Evolutionary conservation across 768 basidiomycete genomes (phyloP).

Genomic region (Russula compacta): DNA sequence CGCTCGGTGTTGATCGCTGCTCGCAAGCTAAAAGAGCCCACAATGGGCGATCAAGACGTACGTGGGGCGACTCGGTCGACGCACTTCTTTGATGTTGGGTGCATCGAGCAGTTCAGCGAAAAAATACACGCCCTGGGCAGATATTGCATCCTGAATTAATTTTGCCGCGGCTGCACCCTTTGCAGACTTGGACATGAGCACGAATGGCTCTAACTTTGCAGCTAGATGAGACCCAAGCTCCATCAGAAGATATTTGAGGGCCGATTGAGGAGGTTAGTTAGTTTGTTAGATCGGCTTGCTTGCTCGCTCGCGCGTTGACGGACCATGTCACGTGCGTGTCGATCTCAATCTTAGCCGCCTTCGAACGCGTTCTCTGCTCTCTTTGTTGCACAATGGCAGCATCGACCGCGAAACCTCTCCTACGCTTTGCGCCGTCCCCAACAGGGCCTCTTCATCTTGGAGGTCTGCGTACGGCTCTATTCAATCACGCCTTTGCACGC

Average conservation of each 20-base stretch:
- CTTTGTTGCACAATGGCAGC: neutral
- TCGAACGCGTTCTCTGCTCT: neutral
- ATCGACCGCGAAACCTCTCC: conserved; percentile 28
- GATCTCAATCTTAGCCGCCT: neutral
- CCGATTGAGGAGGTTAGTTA: too few relatives aligned
- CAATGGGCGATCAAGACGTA: neutral
- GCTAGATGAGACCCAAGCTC: conserved; percentile 55
- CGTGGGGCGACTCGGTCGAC: conserved; percentile 14
- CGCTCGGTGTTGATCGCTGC: conserved; percentile 52
- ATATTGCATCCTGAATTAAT: conserved; percentile 75
- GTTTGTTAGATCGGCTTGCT: too few relatives aligned
- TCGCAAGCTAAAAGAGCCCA: conserved; percentile 45
- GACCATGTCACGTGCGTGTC: conserved; percentile 2
- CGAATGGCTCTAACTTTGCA: conserved; percentile 76
- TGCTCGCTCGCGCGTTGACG: too few relatives aligned
- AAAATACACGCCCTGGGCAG: conserved; percentile 85
- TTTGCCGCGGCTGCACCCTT: conserved; percentile 92
- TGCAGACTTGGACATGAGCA: conserved; percentile 85
- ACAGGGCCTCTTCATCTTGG: conserved; percentile 93
- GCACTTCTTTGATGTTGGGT: conserved; percentile 77
- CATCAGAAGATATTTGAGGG: conserved; percentile 31
- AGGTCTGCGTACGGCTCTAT: conserved; percentile 87
- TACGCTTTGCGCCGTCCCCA: conserved; percentile 96
- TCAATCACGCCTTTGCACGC: conserved; percentile 80
- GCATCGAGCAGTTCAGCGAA: conserved; percentile 83